A percentile compares a stretch with the other conserved stretches of the same genome.
Evolutionary conservation across 352 stramenopile species (phyloP).

Genomic region (Phytophthora crassamura): DNA sequence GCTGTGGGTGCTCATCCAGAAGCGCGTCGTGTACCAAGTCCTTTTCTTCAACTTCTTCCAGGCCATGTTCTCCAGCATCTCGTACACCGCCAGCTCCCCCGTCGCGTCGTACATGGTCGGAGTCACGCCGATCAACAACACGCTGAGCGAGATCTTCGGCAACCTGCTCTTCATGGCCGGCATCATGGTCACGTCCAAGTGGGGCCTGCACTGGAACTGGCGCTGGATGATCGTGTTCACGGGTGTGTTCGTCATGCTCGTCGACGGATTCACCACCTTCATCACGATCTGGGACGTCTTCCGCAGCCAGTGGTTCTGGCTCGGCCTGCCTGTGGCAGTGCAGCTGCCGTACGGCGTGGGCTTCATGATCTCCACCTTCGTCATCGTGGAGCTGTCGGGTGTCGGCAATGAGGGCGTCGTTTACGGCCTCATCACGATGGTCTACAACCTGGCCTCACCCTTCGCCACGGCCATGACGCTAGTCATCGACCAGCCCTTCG

Average conservation of each 20-base stretch:
- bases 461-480: conserved; percentile 40
- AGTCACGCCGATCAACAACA: conserved; percentile 34
- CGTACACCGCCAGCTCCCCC: conserved; percentile 23
- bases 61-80: conserved; percentile 37
- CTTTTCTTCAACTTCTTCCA: conserved; percentile 43
- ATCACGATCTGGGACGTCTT: conserved; percentile 3
- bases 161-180: conserved; percentile 22
- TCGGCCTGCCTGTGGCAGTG: too few species aligned
- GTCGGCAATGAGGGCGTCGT: conserved; percentile 44
- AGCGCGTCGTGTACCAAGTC: conserved; percentile 44
- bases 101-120: conserved; percentile 34
- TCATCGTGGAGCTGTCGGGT: conserved; percentile 46
- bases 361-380: too few species aligned
- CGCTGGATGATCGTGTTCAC: conserved; percentile 33
- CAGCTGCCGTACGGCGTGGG: too few species aligned
- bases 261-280: conserved; percentile 35
- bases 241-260: conserved; percentile 16
- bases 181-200: too few species aligned
- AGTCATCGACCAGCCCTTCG: conserved; percentile 34
- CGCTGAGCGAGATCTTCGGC: conserved; percentile 25
- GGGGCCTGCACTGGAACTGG: conserved; percentile 40
- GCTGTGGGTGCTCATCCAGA: conserved; percentile 41
- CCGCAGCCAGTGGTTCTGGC: too few species aligned
- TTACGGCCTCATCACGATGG: conserved; percentile 41
- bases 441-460: conserved; percentile 34